These are phyloP conservation scores for Alnus glutinosa DNA, from an alignment of 306 rosid species.

Conservation along the genomic window DNA sequence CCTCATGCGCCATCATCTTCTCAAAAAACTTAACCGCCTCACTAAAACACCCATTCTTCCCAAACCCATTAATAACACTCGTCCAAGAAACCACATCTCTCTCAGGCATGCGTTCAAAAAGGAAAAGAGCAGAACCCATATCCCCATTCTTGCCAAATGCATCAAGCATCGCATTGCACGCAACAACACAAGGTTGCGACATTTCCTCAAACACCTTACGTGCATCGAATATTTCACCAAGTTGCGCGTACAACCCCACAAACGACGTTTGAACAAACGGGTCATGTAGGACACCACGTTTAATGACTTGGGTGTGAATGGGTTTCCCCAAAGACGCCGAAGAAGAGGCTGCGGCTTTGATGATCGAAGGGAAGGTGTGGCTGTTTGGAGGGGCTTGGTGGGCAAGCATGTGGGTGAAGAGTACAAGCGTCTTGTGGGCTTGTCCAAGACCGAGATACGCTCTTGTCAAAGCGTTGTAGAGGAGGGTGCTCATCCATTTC, in stretches of 20 bases:
- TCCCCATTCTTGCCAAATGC: conserved; percentile 59
- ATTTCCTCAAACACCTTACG: conserved; percentile 76
- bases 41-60: conserved; percentile 39
- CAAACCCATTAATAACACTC: conserved; percentile 60
- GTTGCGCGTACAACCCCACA: conserved; percentile 32
- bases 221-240: conserved; percentile 37
- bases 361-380: conserved; percentile 66
- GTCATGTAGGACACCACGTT: conserved; percentile 50
- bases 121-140: conserved; percentile 52
- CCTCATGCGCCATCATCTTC: conserved; percentile 51
- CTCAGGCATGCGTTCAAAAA: conserved; percentile 46
- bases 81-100: conserved; percentile 81
- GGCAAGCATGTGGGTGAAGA: conserved; percentile 73
- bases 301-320: conserved; percentile 62
- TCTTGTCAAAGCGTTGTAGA: conserved; percentile 66
- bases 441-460: conserved; percentile 45
- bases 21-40: conserved; percentile 51
- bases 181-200: conserved; percentile 46
- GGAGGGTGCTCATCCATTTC: conserved; percentile 63
- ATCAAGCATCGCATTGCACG: conserved; percentile 66
- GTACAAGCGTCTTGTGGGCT: conserved; percentile 39
- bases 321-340: conserved; percentile 25
- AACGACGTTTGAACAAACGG: conserved; percentile 64
- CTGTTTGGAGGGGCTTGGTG: conserved; percentile 54
- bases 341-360: conserved; percentile 46